Percentiles rank a stretch among this genome's conserved stretches.
These are phyloP conservation scores for Trichothecium sympodiale DNA, from an alignment of 2,329 filamentous ascomycete genomes.

Conservation along the genomic window DNA sequence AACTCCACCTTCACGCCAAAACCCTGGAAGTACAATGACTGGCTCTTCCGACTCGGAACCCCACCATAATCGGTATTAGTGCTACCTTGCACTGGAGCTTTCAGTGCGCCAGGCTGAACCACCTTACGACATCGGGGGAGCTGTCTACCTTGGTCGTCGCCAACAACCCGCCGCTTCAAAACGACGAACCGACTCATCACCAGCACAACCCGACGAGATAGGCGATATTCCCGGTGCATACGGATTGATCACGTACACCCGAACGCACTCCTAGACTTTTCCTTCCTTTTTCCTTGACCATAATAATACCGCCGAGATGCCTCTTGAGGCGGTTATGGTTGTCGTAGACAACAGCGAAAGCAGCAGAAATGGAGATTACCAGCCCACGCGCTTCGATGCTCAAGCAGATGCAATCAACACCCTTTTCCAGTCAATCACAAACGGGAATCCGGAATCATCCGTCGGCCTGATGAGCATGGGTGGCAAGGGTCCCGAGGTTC, in stretches of 20 bases:
- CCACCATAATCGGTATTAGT: background rate
- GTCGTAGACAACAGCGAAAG: slow-evolving; percentile 99
- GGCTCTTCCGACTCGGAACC: background rate
- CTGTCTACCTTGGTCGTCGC: slow-evolving; percentile 8
- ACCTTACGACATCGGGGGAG: slow-evolving; percentile 25
- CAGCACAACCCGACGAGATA: slow-evolving; percentile 1
- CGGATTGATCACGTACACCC: too few species aligned
- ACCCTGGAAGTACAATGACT: background rate
- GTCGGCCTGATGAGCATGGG: slow-evolving; percentile 99
- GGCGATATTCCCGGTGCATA: background rate
- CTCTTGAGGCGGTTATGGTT: slow-evolving; percentile 98
- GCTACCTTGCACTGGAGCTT: slow-evolving; percentile 8
- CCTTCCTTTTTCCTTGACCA: background rate
- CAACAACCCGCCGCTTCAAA: background rate
- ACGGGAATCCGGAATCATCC: slow-evolving; percentile 90
- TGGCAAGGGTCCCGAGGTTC: slow-evolving; percentile 90
- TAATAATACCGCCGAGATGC: slow-evolving; percentile 58
- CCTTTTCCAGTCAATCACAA: slow-evolving; percentile 90
- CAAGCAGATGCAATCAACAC: slow-evolving; percentile 92
- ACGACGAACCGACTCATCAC: slow-evolving; percentile 3
- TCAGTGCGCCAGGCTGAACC: slow-evolving; percentile 30
- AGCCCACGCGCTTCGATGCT: slow-evolving; percentile 89
- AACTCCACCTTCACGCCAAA: background rate
- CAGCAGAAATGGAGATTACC: slow-evolving; percentile 89
- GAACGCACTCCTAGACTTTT: background rate